phyloP scores from a whole-genome alignment of 139 green algal genomes.

The Chlorella sp. region DNA sequence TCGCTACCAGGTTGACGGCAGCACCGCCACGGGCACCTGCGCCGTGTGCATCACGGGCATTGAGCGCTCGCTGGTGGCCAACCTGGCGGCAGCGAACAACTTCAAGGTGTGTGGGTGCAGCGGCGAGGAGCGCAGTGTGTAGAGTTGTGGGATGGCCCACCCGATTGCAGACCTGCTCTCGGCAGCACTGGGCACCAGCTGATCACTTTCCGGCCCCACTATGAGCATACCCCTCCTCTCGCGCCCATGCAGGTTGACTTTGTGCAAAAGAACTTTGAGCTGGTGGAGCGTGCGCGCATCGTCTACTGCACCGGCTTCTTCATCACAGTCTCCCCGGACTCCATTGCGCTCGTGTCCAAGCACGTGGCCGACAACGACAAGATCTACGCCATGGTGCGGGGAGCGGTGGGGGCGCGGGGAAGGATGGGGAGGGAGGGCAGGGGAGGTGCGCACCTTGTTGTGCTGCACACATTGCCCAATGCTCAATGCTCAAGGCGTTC shows the following conservation, averaged over 20 bases:
- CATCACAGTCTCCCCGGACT: conserved; percentile 89
- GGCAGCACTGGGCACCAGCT: too few species aligned
- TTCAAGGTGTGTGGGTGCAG: too few species aligned
- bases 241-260: conserved; percentile 55
- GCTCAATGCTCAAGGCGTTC: too few species aligned
- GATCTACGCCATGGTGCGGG: conserved; percentile 64
- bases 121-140: too few species aligned
- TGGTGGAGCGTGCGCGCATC: conserved; percentile 83
- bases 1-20: conserved; percentile 82
- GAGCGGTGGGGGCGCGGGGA: neutral
- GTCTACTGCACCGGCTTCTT: conserved; percentile 98
- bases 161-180: neutral
- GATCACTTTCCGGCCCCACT: too few species aligned
- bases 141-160: neutral
- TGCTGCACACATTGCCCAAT: too few species aligned
- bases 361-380: conserved; percentile 84
- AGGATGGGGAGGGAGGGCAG: too few species aligned
- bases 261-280: conserved; percentile 65
- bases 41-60: conserved; percentile 79
- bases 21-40: conserved; percentile 89
- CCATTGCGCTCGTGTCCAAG: conserved; percentile 78
- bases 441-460: too few species aligned
- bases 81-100: conserved; percentile 97
- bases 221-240: neutral
- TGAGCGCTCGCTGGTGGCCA: conserved; percentile 92